Evolutionary conservation across 164 flowering plant genomes (phyloP), one percentile per base, ranked within the genome.

Genomic region (Aristolochia contorta): DNA sequence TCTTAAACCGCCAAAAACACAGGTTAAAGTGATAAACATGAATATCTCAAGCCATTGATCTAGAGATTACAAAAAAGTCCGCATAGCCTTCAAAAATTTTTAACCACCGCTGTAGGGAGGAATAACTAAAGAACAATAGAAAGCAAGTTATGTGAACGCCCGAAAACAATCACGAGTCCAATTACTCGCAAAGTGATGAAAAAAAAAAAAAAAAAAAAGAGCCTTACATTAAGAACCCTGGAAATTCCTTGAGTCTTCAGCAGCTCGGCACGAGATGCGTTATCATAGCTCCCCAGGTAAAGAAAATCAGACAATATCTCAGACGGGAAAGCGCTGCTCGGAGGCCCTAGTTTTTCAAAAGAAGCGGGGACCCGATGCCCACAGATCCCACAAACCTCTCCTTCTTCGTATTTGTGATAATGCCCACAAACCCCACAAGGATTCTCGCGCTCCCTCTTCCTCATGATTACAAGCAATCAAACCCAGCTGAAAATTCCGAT

Each of bases 391-490:
- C 98, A 93, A 32, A 84, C 82, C 67, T 90, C 97, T 0, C 97
- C 98, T 72, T 84, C 91, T 61, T 90, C 97, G 65, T 84, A 88
- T 69, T 93, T 87, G 86, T 93, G 98, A 74, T 90, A 93, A 74
- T 93, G 98, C 55, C 98, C 97, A 67, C 98, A 92, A 56, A 93
- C 78, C 59, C 78, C 88, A 62, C 98, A 93, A 0, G 98, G 98
- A 72, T 93, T 87, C 61, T 93, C 98, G 58, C 98, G 78, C 77
- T 87, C 98, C 71, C 98, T 80, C 78, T 93, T 93, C 86, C 96
- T 83, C 97, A 86, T 88, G 18, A 24, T 61, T 14, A 27, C 33
- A 50, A 46, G 5, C 6, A 45, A 53, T n/a, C 19, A 21, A 9
- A 8, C 18, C 48, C 47, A 43, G 21, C 6, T 8, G 30, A 24